Base-by-base conservation (phyloP, 257 asterid genomes). In the Capsicum baccatum region DNA sequence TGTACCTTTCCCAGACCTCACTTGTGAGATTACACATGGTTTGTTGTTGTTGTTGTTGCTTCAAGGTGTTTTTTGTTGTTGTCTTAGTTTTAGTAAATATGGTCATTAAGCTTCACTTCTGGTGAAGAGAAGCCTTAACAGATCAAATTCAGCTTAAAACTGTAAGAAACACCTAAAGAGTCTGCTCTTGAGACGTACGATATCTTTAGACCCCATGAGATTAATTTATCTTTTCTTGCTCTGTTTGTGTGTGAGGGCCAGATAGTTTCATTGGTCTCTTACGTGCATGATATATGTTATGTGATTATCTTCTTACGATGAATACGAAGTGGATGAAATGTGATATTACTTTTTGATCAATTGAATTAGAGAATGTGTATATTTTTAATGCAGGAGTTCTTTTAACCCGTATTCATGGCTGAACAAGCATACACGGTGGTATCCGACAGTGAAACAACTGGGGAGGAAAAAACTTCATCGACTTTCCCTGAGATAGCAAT, bases 351-450 rank as follows among this genome's bases (percentile, higher is more conserved):
- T 71, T 47, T 19, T 39, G 0, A 73, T 10, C 5, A 6, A 3
- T 48, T 76, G 42, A 76, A 50, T 48, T 21, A 83, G 83, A n/a
- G 56, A 8, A 74, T 19, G 60, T 50, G 33, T 70, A 19, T 39
- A 8, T 79, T 42, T 69, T 79, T 42, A 68, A 71, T 86, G 85
- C 83, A 91, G 83, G 83, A 79, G 55, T 42, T 59, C 11, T 10
- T 42, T 33, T 12, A 13, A 13, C 62, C 76, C 12, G 76, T 62
- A 8, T 19, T 81, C 74, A 96, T 96, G 98, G 92, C 96, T 55
- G 96, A 96, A 88, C 97, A 85, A 62, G 94, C 93, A 35, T 96
- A 94, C 84, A 92, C 95, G 1, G 99, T 96, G 58, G 98, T 90
- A 76, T 96, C 98, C 1, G 99, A 96, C 57, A 87, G 97, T 33